Conservation (phyloP, 2,329 filamentous ascomycete species). For the Lithohypha guttulata region DNA sequence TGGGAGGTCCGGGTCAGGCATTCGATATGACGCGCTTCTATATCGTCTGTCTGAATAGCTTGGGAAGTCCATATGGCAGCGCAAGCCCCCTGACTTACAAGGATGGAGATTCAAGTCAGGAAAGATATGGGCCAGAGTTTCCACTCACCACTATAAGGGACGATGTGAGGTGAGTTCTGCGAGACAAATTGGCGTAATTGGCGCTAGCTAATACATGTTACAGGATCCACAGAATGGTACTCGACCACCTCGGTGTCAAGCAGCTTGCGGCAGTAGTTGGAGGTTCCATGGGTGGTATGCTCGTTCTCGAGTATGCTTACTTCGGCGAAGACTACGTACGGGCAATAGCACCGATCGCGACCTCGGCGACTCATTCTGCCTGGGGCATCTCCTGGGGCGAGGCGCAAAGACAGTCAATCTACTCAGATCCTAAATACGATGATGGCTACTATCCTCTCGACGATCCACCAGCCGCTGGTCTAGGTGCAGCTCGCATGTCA, state of each 20-base stretch:
- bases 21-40: constrained; percentile 45
- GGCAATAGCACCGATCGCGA: constrained; percentile 45
- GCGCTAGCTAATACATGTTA: constrained; percentile 10
- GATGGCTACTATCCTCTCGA: constrained; percentile 87
- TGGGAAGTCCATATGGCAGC: constrained; percentile 46
- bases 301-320: constrained; percentile 53
- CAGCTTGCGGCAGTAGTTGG: constrained; percentile 46
- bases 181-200: not conserved
- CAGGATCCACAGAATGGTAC: constrained; percentile 44
- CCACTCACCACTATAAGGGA: constrained; percentile 90
- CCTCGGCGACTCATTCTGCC: constrained; percentile 45
- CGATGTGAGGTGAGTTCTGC: constrained; percentile 67
- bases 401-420: constrained; percentile 59
- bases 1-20: constrained; percentile 42
- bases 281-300: constrained; percentile 50
- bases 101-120: constrained; percentile 63
- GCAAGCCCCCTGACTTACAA: constrained; percentile 59
- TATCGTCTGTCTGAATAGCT: constrained; percentile 44
- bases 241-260: constrained; percentile 44
- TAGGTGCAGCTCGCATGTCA: constrained; percentile 93
- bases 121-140: constrained; percentile 86
- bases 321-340: constrained; percentile 54
- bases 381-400: constrained; percentile 52
- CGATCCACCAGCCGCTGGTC: constrained; percentile 74
- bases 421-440: constrained; percentile 95